Conservation (phyloP, 371 early-diverging fungal species). For the Chytridium lagenaria region DNA sequence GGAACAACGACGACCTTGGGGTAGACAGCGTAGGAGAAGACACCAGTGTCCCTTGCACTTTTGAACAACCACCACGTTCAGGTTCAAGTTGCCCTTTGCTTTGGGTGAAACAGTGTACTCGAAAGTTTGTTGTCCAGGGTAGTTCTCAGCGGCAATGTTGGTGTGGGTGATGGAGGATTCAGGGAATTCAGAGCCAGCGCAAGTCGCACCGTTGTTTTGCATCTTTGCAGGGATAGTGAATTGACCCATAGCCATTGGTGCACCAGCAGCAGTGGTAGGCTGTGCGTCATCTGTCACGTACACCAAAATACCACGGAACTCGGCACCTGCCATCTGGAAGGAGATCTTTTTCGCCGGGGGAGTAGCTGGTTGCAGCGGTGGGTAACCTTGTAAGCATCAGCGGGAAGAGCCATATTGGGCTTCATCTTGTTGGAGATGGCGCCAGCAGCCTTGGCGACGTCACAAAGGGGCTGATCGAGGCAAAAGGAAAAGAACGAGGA, state of each 20-base stretch:
- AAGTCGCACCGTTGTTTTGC: slow-evolving; percentile 22
- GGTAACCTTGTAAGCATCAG: slow-evolving; percentile 22
- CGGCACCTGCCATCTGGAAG: slow-evolving; percentile 27
- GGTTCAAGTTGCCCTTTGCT: slow-evolving; percentile 20
- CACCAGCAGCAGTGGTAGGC: slow-evolving; percentile 5
- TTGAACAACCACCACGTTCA: slow-evolving; percentile 19
- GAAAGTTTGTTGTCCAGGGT: neutral
- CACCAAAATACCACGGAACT: slow-evolving; percentile 29
- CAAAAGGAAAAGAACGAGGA: neutral
- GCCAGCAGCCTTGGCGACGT: neutral
- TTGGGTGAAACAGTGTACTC: neutral
- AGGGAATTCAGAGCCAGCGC: slow-evolving; percentile 22
- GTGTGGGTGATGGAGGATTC: slow-evolving; percentile 21
- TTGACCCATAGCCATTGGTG: slow-evolving; percentile 14
- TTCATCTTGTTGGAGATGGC: slow-evolving; percentile 20
- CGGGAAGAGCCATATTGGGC: slow-evolving; percentile 17
- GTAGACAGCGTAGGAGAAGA: slow-evolving; percentile 11
- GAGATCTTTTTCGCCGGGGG: slow-evolving; percentile 19
- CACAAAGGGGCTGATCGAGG: slow-evolving; percentile 9
- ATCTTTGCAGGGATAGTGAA: slow-evolving; percentile 26
- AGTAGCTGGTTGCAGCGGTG: slow-evolving; percentile 8
- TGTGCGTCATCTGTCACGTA: slow-evolving; percentile 18
- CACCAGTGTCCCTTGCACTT: slow-evolving; percentile 15
- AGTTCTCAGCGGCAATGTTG: slow-evolving; percentile 6
- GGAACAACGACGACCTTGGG: neutral